Base-by-base conservation (phyloP, 768 basidiomycete species). In the Xanthoconium stramineum region DNA sequence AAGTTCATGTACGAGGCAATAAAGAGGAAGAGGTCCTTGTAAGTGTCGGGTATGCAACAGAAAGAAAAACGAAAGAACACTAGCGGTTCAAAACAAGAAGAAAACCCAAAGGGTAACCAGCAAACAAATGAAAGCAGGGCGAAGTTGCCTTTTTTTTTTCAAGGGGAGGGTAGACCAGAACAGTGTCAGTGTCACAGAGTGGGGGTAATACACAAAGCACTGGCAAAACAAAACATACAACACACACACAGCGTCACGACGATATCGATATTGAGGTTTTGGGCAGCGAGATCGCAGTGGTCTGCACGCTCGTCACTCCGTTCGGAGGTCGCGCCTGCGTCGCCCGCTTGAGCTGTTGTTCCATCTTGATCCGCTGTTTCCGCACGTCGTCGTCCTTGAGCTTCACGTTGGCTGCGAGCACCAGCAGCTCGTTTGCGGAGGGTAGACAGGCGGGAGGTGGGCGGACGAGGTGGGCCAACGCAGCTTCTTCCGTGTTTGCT, bases 321-420 rank as follows among this genome's bases (percentile, higher is more conserved):
- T 62, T 72, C 0, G 65, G 60, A 38, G 67, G 59, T 19, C 78
- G 75, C 3, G 65, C 65, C 40, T 77, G 79, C 17, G 75, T 74
- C 55, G 86, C 84, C 39, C 82, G 77, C 64, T 86, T 89, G 33
- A 84, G 76, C 57, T 86, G 84, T n/a, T 82, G 82, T 61, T 88
- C 86, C 76, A 91, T 82, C 66, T 91, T 91, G 33, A 79, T 65
- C 4, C 89, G 82, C 61, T 87, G 86, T 64, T 90, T 91, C 29
- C 83, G 80, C 15, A 92, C 59, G 55, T 91, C 89, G 55, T 91
- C 89, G 61, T 91, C 90, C 65, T 87, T 91, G 56, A 91, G 69
- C 67, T 87, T 90, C 58, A 88, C 74, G 3, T 80, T 76, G n/a
- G 80, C 73, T 0, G 81, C 80, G 9, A 85, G 77, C n/a, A 81